Evolutionary conservation across 352 stramenopile genomes (phyloP).

Genomic region (Globisporangium middletonii): DNA sequence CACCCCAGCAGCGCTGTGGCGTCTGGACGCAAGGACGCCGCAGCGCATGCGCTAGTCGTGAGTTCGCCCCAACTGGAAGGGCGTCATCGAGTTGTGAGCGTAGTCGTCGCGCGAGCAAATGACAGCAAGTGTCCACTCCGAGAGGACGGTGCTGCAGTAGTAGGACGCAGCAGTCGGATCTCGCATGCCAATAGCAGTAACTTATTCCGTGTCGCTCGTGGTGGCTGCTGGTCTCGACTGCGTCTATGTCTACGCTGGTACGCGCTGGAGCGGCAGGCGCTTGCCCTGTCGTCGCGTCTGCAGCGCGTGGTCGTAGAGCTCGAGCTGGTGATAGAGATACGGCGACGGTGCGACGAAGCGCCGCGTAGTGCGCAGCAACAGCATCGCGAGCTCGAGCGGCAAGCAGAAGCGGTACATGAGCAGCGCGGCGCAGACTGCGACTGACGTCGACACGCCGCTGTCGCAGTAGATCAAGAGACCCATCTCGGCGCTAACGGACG

Average conservation of each 20-base stretch:
- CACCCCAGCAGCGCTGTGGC: too few relatives aligned
- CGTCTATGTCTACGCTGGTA: too few relatives aligned
- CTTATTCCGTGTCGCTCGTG: too few relatives aligned
- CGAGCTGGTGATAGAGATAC: too few relatives aligned
- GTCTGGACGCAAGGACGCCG: too few relatives aligned
- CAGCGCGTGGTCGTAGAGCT: too few relatives aligned
- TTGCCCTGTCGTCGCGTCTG: too few relatives aligned
- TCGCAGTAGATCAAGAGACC: slow-evolving; percentile 27
- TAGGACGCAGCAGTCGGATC: neutral
- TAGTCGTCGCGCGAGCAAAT: neutral
- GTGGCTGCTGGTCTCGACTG: too few relatives aligned
- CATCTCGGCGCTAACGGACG: neutral
- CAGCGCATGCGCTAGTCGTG: neutral
- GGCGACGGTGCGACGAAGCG: too few relatives aligned
- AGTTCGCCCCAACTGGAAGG: neutral
- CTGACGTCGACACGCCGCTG: slow-evolving; percentile 18
- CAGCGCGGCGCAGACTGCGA: slow-evolving; percentile 27
- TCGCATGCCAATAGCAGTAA: too few relatives aligned
- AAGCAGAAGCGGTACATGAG: slow-evolving; percentile 30
- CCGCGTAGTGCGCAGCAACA: neutral
- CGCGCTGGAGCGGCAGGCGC: too few relatives aligned
- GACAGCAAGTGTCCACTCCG: too few relatives aligned
- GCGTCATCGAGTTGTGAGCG: neutral
- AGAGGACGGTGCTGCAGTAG: neutral
- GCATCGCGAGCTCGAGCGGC: slow-evolving; percentile 16